A percentile compares a stretch with the other conserved stretches of the same genome.
Evolutionary conservation across 1,284 basidiomycete genomes (phyloP).

Genomic region (Irpex rosettiformis): DNA sequence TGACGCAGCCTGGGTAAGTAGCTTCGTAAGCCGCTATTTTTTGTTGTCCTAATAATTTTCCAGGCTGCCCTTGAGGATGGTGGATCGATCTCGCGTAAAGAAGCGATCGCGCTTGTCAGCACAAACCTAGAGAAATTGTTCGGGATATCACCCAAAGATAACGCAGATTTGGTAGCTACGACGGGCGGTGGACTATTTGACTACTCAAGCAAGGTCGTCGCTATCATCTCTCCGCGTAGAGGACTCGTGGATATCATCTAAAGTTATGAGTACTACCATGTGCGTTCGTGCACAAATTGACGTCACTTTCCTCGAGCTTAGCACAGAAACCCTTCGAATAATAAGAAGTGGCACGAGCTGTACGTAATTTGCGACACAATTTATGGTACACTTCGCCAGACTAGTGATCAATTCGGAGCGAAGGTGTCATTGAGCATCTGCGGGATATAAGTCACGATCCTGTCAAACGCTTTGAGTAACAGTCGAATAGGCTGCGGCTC

Average conservation of each 20-base stretch:
- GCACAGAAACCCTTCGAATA: too few species aligned
- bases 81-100: slow-evolving; percentile 43
- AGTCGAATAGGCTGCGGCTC: slow-evolving; percentile 49
- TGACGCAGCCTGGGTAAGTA: slow-evolving; percentile 64
- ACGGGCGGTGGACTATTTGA: slow-evolving; percentile 54
- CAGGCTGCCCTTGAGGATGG: slow-evolving; percentile 21
- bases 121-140: slow-evolving; percentile 65
- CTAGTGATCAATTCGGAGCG: not conserved
- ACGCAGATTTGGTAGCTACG: slow-evolving; percentile 62
- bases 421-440: not conserved
- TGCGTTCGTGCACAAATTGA: not conserved
- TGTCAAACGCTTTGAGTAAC: not conserved
- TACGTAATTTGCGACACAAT: too few species aligned
- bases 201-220: slow-evolving; percentile 56
- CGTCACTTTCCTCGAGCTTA: too few species aligned
- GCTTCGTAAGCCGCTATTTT: too few species aligned
- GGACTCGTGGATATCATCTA: slow-evolving; percentile 41
- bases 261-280: not conserved
- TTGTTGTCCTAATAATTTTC: not conserved
- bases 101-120: slow-evolving; percentile 60
- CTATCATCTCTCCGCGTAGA: slow-evolving; percentile 44
- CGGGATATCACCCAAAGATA: slow-evolving; percentile 41
- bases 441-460: not conserved
- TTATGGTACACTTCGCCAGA: too few species aligned
- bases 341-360: too few species aligned